Evolutionary conservation across 164 flowering plant genomes (phyloP).

Genomic region (Dillenia turbinata): DNA sequence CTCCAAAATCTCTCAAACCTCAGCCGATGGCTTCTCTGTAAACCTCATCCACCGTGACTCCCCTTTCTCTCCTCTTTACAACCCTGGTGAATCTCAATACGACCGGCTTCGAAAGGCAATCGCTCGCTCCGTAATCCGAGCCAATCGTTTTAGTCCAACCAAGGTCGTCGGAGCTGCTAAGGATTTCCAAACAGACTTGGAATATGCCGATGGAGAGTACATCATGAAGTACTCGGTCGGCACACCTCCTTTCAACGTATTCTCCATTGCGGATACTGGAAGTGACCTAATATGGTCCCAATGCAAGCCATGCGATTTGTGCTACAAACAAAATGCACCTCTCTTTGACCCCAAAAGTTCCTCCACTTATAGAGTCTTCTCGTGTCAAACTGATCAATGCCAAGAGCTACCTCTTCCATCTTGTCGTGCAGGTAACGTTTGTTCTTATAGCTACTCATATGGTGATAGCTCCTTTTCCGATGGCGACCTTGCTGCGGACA

Average conservation of each 20-base stretch:
- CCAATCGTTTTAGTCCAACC: slow-evolving; percentile 2
- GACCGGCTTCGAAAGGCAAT: slow-evolving; percentile 19
- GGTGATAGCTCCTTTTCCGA: neutral
- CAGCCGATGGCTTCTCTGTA: slow-evolving; percentile 22
- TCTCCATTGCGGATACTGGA: slow-evolving; percentile 53
- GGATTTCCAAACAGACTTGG: too few relatives aligned
- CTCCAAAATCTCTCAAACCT: too few relatives aligned
- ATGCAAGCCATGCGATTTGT: slow-evolving; percentile 48
- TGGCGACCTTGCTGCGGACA: slow-evolving; percentile 15
- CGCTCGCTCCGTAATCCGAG: slow-evolving; percentile 24
- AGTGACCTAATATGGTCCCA: slow-evolving; percentile 67
- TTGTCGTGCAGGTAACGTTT: neutral
- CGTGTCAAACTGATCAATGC: slow-evolving; percentile 27
- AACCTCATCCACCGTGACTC: slow-evolving; percentile 48
- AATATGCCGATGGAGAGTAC: slow-evolving; percentile 18
- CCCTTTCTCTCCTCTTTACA: slow-evolving; percentile 31
- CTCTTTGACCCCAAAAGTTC: slow-evolving; percentile 42
- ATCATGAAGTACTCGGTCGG: slow-evolving; percentile 2
- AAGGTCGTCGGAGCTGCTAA: too few relatives aligned
- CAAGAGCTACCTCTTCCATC: neutral
- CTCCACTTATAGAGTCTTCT: slow-evolving; percentile 18
- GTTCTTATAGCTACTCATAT: neutral
- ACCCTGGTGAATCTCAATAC: slow-evolving; percentile 14
- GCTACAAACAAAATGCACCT: slow-evolving; percentile 48
- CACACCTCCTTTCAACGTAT: neutral